A percentile compares a stretch with the other conserved stretches of the same genome.
These are phyloP conservation scores for Leccinum broughii DNA, from an alignment of 768 basidiomycete species.

Conservation along the genomic window DNA sequence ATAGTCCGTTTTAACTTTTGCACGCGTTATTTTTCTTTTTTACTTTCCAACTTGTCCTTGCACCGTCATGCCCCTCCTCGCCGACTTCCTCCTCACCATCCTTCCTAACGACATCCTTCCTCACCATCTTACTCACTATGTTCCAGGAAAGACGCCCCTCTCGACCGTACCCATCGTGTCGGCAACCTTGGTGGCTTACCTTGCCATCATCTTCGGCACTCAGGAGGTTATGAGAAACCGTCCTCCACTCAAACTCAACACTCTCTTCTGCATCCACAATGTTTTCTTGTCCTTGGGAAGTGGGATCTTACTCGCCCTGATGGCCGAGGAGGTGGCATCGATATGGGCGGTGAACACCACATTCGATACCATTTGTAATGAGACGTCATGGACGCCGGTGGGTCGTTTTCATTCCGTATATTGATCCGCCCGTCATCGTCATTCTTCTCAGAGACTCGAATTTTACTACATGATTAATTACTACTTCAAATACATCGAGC, in stretches of 20 bases:
- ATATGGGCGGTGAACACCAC: slow-evolving; percentile 69
- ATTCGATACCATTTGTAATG: slow-evolving; percentile 77
- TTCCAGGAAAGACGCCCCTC: slow-evolving; percentile 57
- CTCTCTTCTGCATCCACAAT: slow-evolving; percentile 90
- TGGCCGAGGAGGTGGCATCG: slow-evolving; percentile 90
- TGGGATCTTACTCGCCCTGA: slow-evolving; percentile 78
- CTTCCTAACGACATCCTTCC: slow-evolving; percentile 49
- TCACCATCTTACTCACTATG: slow-evolving; percentile 45
- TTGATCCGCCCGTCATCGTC: slow-evolving; percentile 3
- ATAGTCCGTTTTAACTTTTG: slow-evolving; percentile 26
- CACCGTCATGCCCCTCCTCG: slow-evolving; percentile 65
- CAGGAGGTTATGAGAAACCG: slow-evolving; percentile 82
- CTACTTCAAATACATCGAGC: slow-evolving; percentile 96
- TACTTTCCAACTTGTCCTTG: slow-evolving; percentile 28
- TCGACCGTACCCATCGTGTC: slow-evolving; percentile 66
- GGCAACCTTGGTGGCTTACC: slow-evolving; percentile 72
- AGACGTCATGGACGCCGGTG: slow-evolving; percentile 84
- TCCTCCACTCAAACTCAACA: slow-evolving; percentile 71
- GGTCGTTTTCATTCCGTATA: slow-evolving; percentile 33
- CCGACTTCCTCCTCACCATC: slow-evolving; percentile 64
- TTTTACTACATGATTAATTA: slow-evolving; percentile 99
- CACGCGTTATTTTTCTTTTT: slow-evolving; percentile 12
- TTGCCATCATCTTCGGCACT: slow-evolving; percentile 84
- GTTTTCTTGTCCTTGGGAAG: slow-evolving; percentile 84
- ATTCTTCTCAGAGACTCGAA: slow-evolving; percentile 67